Evolutionary conservation across 176 grass and related monocot species (phyloP).

Genomic region (Pontederia crassipes): DNA sequence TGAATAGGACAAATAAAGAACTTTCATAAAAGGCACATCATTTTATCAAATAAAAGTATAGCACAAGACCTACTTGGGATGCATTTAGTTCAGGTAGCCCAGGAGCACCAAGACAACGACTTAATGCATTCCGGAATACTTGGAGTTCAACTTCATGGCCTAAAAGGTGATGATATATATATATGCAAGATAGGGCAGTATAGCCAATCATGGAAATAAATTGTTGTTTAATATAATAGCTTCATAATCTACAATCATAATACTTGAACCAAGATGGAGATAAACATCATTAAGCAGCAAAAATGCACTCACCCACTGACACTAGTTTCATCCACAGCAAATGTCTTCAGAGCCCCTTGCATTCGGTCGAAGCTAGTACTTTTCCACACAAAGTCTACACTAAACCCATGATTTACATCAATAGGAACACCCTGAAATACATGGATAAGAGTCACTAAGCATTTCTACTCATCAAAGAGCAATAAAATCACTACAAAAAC

Average conservation of each 20-base stretch:
- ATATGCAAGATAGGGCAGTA: conserved; percentile 29
- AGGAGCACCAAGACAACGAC: conserved; percentile 86
- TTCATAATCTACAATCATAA: too few relatives aligned
- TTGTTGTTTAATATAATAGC: too few relatives aligned
- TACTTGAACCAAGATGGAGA: neutral
- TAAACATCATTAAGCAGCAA: neutral
- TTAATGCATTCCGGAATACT: conserved; percentile 77
- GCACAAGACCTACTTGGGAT: conserved; percentile 55
- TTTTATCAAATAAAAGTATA: conserved; percentile 2
- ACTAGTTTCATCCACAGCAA: conserved; percentile 98
- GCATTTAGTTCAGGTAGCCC: conserved; percentile 99
- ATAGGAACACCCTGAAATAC: conserved; percentile 73
- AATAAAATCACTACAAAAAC: conserved; percentile 9
- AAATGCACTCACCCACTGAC: conserved; percentile 82
- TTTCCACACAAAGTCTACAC: conserved; percentile 99
- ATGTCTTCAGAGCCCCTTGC: conserved; percentile 99
- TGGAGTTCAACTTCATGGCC: conserved; percentile 99
- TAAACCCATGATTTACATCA: conserved; percentile 87
- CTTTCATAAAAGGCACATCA: neutral
- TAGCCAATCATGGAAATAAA: too few relatives aligned
- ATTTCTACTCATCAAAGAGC: neutral
- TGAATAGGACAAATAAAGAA: too few relatives aligned
- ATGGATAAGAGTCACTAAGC: conserved; percentile 1
- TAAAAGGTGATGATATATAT: conserved; percentile 98
- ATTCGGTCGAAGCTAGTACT: conserved; percentile 99